Evolutionary conservation across 108 stramenopile species (phyloP).

Genomic region (Heterococcus sp.): DNA sequence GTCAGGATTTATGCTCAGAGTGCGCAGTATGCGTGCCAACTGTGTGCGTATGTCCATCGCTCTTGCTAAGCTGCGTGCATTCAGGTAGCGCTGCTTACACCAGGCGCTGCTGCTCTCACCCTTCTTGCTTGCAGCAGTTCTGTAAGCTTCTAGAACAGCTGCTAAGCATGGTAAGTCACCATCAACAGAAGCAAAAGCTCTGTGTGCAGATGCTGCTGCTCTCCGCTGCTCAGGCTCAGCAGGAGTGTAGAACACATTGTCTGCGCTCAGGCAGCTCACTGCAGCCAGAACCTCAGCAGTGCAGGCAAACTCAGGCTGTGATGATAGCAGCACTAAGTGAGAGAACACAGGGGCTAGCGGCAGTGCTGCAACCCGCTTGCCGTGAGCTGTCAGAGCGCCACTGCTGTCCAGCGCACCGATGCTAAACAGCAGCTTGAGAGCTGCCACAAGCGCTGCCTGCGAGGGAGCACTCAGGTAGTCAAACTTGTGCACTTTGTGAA

Average conservation of each 20-base stretch:
- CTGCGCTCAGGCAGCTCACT: conserved; percentile 52
- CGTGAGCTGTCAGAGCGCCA: conserved; percentile 32
- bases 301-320: not conserved
- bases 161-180: not conserved
- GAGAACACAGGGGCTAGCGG: conserved; percentile 56
- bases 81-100: conserved; percentile 46
- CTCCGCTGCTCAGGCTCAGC: not conserved
- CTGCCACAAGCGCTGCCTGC: conserved; percentile 52
- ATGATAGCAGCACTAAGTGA: conserved; percentile 38
- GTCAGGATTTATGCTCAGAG: conserved; percentile 11
- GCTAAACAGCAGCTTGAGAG: conserved; percentile 60
- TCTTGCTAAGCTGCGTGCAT: conserved; percentile 30
- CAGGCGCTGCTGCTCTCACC: conserved; percentile 30
- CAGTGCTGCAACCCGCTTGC: conserved; percentile 40
- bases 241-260: conserved; percentile 48
- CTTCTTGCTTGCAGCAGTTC: not conserved
- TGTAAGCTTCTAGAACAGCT: not conserved
- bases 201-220: not conserved
- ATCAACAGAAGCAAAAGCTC: not conserved
- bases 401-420: conserved; percentile 24
- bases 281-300: conserved; percentile 48
- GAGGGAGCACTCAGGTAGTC: conserved; percentile 78
- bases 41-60: conserved; percentile 45
- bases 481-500: conserved; percentile 59
- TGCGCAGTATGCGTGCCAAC: conserved; percentile 8